phyloP scores from a whole-genome alignment of 805 yeast genomes.

The Ogataea degrootiae region DNA sequence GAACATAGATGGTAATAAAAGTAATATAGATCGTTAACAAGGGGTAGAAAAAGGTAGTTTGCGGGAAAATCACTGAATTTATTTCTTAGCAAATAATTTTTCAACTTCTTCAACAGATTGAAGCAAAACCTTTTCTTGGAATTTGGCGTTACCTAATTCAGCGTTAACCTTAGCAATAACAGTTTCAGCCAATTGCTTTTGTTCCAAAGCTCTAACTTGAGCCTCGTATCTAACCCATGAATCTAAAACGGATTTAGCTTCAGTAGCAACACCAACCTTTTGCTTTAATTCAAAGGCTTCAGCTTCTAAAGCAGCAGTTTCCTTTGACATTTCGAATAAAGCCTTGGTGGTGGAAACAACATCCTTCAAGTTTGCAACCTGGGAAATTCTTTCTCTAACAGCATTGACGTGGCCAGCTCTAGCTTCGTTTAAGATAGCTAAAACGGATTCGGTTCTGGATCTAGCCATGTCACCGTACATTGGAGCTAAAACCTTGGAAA shows the following conservation, averaged over 20 bases:
- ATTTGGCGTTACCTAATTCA: conserved; percentile 79
- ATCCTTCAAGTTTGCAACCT: conserved; percentile 84
- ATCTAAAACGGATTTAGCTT: conserved; percentile 93
- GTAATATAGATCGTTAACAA: too few species aligned
- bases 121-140: conserved; percentile 87
- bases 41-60: not conserved
- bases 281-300: conserved; percentile 91
- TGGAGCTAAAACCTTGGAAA: conserved; percentile 89
- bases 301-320: conserved; percentile 94
- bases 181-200: conserved; percentile 79
- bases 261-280: conserved; percentile 76
- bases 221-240: conserved; percentile 99
- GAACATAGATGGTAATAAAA: too few species aligned
- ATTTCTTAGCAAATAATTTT: conserved; percentile 55
- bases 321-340: conserved; percentile 90
- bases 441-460: conserved; percentile 57
- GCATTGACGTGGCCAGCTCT: conserved; percentile 89
- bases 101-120: conserved; percentile 93
- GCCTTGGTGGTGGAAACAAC: conserved; percentile 89
- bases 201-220: conserved; percentile 93
- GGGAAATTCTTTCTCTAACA: conserved; percentile 85
- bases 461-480: conserved; percentile 91
- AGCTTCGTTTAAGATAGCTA: conserved; percentile 71
- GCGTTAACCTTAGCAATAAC: conserved; percentile 86
- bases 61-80: not conserved